Evolutionary conservation across 78 protist species (phyloP).

Genomic region (Pirum gemmata): DNA sequence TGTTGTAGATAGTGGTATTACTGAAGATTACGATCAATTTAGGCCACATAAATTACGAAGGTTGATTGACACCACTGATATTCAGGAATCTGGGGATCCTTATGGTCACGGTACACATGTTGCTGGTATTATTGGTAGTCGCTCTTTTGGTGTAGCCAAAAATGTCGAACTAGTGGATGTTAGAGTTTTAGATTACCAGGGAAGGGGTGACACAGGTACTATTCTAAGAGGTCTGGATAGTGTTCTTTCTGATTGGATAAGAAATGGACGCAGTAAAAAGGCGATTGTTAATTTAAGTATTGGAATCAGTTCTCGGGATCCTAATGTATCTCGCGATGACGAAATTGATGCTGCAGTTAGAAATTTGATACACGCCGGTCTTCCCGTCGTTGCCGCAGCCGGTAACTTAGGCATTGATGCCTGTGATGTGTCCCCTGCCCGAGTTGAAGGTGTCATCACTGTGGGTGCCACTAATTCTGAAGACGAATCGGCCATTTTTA

Average conservation of each 20-base stretch:
- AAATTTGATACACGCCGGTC: background rate
- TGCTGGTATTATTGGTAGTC: background rate
- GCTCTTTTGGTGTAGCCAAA: constrained; percentile 7
- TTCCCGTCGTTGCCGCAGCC: constrained; percentile 7
- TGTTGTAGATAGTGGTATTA: too few species aligned
- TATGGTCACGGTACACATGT: constrained; percentile 35
- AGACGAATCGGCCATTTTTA: background rate
- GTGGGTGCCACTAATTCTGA: constrained; percentile 7
- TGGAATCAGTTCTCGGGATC: too few species aligned
- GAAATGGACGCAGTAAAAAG: background rate
- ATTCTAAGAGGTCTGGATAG: constrained; percentile 8
- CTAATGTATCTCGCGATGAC: background rate
- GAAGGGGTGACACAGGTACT: constrained; percentile 7
- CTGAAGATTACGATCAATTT: too few species aligned
- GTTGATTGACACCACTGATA: too few species aligned
- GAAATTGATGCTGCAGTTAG: constrained; percentile 12
- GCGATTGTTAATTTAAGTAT: background rate
- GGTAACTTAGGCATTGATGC: constrained; percentile 27
- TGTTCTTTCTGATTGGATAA: background rate
- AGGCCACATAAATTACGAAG: too few species aligned
- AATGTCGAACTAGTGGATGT: background rate
- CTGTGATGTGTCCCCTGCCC: constrained; percentile 13
- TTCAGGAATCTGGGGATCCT: constrained; percentile 7
- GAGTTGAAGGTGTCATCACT: constrained; percentile 2
- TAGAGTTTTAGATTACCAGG: constrained; percentile 9